Evolutionary conservation across 2,329 filamentous ascomycete genomes (phyloP), one percentile per base, ranked within the genome.

Genomic region (Cytospora schulzeri): DNA sequence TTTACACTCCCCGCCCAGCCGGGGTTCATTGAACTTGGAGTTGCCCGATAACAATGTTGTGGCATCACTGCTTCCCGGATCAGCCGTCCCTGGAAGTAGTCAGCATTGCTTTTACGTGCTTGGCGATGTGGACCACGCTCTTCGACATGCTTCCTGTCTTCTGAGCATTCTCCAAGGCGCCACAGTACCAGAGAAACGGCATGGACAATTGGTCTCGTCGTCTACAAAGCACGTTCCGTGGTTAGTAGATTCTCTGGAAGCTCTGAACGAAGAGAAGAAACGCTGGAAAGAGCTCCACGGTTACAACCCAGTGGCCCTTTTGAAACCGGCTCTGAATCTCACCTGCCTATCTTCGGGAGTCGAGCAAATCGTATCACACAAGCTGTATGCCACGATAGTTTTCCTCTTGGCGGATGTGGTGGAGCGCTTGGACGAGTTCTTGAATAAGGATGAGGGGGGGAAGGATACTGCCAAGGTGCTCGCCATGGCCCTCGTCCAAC

Each of bases 171-270:
- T 85, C 14, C 75, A 77, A 12, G 76, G 78, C 60, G 77, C 77
- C 26, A 68, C 81, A 6, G 54, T 75, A 9, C 76, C 74, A 12
- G 70, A 73, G n/a, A 73, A 75, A 22, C 60, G 72, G 5, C 71
- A 70, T 2, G 77, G 75, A 51, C 71, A 72, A 12, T 73, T 70
- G 33, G 68, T 71, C 14, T 71, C 74, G 19, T 73, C 73, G 63
- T 78, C 79, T 57, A 74, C 73, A 22, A 80, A 80, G 66, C 76
- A 76, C 64, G 71, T 77, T 0, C 76, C 79, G 15, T 85, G 82
- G 83, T 72, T 85, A 15, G 72, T 85, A 64, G 84, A 86, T 69
- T 76, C 77, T 8, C 73, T 80, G 67, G 74, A 81, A 41, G 76
- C 78, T 51, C 71, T 85, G 33, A 76, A 79, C 57, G 70, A 75